phyloP scores from a whole-genome alignment of 371 early-diverging fungal species.

The Mortierella sp. region DNA sequence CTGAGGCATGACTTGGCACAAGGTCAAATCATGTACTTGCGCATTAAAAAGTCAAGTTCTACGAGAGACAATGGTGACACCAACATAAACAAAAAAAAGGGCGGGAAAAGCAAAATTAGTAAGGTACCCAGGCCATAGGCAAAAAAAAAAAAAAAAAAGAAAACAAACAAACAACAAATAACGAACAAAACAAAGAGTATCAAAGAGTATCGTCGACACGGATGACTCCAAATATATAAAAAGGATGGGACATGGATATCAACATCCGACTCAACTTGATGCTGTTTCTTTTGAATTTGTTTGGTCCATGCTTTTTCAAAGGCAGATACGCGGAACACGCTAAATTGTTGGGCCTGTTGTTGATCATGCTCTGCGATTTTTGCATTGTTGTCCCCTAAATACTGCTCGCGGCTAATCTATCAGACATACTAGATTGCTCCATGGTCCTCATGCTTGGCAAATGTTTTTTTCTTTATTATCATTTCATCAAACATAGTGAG shows the following conservation, averaged over 20 bases:
- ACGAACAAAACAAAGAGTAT: no score
- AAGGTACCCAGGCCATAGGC: not conserved
- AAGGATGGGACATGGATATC: not conserved
- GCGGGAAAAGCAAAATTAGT: not conserved
- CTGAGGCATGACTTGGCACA: not conserved
- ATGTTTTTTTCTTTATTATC: not conserved
- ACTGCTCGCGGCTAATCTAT: not conserved
- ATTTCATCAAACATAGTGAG: no score
- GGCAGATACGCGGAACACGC: not conserved
- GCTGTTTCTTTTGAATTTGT: not conserved
- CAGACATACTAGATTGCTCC: not conserved
- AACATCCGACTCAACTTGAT: not conserved
- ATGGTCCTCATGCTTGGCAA: not conserved
- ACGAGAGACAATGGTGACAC: constrained; percentile 1
- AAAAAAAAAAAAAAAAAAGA: not conserved
- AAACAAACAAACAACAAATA: no score
- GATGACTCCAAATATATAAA: not conserved
- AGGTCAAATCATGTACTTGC: not conserved
- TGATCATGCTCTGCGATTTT: not conserved
- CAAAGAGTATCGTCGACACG: no score
- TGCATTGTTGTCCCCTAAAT: not conserved
- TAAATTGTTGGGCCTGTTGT: constrained; percentile 5
- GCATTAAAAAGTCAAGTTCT: not conserved
- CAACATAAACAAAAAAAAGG: constrained; percentile 2
- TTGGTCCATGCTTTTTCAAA: not conserved